A percentile compares a stretch with the other conserved stretches of the same genome.
phyloP scores from a whole-genome alignment of 192 early-diverging fungal genomes.

The Umbelopsis isabellina region DNA sequence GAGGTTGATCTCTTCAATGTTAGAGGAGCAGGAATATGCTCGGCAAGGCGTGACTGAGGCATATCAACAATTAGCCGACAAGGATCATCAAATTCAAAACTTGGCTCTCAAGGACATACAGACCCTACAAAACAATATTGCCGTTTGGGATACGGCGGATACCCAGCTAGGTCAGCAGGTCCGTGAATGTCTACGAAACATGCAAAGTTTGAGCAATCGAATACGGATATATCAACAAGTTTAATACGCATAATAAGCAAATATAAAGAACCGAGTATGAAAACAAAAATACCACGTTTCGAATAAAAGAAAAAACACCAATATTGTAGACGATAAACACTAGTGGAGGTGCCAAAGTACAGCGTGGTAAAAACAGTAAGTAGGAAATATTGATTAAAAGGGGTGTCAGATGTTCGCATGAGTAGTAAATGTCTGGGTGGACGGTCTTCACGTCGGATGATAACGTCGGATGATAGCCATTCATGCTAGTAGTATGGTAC shows the following conservation, averaged over 20 bases:
- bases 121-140: background rate
- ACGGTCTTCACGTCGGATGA: too few species aligned
- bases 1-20: background rate
- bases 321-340: too few species aligned
- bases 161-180: background rate
- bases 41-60: background rate
- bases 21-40: background rate
- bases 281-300: too few species aligned
- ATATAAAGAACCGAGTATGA: background rate
- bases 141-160: conserved; percentile 1
- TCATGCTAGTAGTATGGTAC: too few species aligned
- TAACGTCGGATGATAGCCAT: too few species aligned
- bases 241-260: background rate
- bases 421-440: too few species aligned
- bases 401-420: too few species aligned
- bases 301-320: too few species aligned
- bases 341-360: too few species aligned
- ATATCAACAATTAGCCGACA: background rate
- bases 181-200: conserved; percentile 9
- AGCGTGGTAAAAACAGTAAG: too few species aligned
- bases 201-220: background rate
- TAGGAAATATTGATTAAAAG: too few species aligned
- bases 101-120: background rate
- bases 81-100: background rate
- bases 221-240: conserved; percentile 16